Conservation (phyloP, 805 yeast genomes). For the Sugiyamaella chiloensis region DNA sequence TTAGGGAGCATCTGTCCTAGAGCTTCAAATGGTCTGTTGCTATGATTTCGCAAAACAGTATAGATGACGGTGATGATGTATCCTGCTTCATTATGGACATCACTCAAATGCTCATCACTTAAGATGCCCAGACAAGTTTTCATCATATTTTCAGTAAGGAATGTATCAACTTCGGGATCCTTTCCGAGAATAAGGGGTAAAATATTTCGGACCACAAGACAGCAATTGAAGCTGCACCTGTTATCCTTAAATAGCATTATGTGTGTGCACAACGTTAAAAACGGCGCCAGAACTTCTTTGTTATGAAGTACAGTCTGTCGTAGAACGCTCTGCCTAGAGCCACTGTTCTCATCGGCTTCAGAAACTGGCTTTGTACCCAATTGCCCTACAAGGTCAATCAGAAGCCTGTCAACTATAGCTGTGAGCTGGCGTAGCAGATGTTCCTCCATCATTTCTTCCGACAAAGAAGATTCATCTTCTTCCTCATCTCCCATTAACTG, state of each 20-base stretch:
- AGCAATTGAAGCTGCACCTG: slow-evolving; percentile 88
- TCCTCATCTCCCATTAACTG: slow-evolving; percentile 46
- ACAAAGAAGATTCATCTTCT: slow-evolving; percentile 73
- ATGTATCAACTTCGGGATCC: slow-evolving; percentile 72
- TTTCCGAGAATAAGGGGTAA: slow-evolving; percentile 64
- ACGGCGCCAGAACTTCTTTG: slow-evolving; percentile 69
- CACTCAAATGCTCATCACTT: slow-evolving; percentile 72
- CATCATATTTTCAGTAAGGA: slow-evolving; percentile 60
- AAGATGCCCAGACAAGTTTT: slow-evolving; percentile 67
- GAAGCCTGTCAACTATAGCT: slow-evolving; percentile 80
- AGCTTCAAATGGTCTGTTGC: slow-evolving; percentile 63
- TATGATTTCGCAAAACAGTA: slow-evolving; percentile 65
- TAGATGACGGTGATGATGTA: slow-evolving; percentile 79
- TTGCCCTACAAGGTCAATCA: slow-evolving; percentile 87
- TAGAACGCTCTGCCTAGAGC: slow-evolving; percentile 50
- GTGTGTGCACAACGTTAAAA: slow-evolving; percentile 69
- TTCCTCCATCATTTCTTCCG: slow-evolving; percentile 99
- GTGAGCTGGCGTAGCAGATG: slow-evolving; percentile 90
- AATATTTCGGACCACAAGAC: slow-evolving; percentile 72
- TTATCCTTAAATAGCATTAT: slow-evolving; percentile 82
- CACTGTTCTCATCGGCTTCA: slow-evolving; percentile 33
- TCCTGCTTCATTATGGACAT: slow-evolving; percentile 90
- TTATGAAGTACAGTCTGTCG: slow-evolving; percentile 64
- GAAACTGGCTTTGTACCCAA: slow-evolving; percentile 42
- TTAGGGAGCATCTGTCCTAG: slow-evolving; percentile 48